Evolutionary conservation across 1,139 yeast genomes (phyloP).

Genomic region (Schwanniomyces etchellsii): DNA sequence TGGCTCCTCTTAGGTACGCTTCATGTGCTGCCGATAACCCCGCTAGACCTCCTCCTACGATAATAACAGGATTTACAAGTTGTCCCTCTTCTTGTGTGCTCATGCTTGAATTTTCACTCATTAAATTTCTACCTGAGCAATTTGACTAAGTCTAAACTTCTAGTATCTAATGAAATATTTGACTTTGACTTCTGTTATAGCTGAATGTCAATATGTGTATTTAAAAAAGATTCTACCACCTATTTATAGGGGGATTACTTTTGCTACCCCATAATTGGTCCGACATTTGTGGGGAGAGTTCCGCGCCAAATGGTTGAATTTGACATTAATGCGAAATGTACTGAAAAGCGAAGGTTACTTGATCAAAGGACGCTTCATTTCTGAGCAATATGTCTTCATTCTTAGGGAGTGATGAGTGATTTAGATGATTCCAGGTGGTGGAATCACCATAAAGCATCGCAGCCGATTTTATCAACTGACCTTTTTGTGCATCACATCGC

Average conservation of each 20-base stretch:
- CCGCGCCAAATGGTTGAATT: too few species aligned
- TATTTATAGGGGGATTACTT: too few species aligned
- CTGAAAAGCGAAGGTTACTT: slow-evolving; percentile 85
- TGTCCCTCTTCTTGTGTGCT: slow-evolving; percentile 4
- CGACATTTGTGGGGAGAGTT: background rate
- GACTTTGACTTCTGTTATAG: too few species aligned
- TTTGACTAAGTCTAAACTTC: too few species aligned
- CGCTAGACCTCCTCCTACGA: slow-evolving; percentile 79
- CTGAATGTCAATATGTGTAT: too few species aligned
- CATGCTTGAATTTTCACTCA: slow-evolving; percentile 3
- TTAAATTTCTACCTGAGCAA: slow-evolving; percentile 1
- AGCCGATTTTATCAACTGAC: slow-evolving; percentile 61
- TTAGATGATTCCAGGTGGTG: slow-evolving; percentile 93
- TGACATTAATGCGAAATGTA: slow-evolving; percentile 68
- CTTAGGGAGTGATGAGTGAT: slow-evolving; percentile 49
- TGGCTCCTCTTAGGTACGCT: slow-evolving; percentile 49
- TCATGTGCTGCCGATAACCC: slow-evolving; percentile 76
- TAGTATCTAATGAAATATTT: too few species aligned
- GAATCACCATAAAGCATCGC: slow-evolving; percentile 98
- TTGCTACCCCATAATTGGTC: background rate
- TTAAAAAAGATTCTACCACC: too few species aligned
- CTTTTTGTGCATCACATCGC: slow-evolving; percentile 55
- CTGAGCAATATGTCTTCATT: slow-evolving; percentile 75
- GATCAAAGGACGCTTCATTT: slow-evolving; percentile 65
- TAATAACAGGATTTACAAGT: slow-evolving; percentile 44